Conservation (phyloP, 306 rosid genomes). For the Begonia masoniana region DNA sequence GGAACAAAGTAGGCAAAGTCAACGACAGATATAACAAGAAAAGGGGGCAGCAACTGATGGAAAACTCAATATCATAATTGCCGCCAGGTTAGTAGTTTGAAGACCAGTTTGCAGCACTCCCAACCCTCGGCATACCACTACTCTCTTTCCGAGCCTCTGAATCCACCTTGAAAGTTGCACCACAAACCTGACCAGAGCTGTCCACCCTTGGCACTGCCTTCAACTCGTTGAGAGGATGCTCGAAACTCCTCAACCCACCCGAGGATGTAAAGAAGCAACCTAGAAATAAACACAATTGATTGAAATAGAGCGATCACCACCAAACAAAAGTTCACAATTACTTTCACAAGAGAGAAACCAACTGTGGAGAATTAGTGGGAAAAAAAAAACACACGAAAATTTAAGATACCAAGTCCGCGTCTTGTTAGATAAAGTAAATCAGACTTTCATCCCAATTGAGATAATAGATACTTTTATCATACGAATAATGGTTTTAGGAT, state of each 20-base stretch:
- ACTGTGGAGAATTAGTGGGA: no score
- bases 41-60: slow-evolving; percentile 8
- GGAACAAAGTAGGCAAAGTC: no score
- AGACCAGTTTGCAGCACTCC: slow-evolving; percentile 98
- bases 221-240: slow-evolving; percentile 85
- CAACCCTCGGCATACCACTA: slow-evolving; percentile 91
- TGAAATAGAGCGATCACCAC: no score
- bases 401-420: no score
- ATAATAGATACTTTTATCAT: no score
- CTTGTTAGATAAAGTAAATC: no score
- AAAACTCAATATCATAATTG: slow-evolving; percentile 15
- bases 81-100: slow-evolving; percentile 34
- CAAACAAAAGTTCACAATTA: no score
- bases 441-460: no score
- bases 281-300: slow-evolving; percentile 3
- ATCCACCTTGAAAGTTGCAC: slow-evolving; percentile 82
- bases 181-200: slow-evolving; percentile 81
- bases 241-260: slow-evolving; percentile 87
- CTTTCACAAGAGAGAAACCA: no score
- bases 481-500: no score
- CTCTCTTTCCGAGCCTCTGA: slow-evolving; percentile 53
- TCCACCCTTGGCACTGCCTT: slow-evolving; percentile 92
- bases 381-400: no score
- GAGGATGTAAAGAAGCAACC: slow-evolving; percentile 85
- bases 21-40: neutral